phyloP scores from a whole-genome alignment of 163 green algal genomes.

The Chlorella variabilis region DNA sequence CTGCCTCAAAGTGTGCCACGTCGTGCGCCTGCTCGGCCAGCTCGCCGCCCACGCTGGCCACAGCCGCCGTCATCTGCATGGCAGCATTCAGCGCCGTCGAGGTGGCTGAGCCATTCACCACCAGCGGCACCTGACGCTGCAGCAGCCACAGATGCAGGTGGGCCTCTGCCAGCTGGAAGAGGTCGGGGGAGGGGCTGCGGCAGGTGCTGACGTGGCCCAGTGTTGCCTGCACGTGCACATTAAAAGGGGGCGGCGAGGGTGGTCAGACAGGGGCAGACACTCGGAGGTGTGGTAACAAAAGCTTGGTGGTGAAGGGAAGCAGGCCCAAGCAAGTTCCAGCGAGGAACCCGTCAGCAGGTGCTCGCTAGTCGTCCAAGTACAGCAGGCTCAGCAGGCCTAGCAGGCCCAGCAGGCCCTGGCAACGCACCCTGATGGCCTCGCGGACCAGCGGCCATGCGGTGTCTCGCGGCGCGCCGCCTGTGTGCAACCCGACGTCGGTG shows the following conservation, averaged over 20 bases:
- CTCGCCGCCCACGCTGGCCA: slow-evolving; percentile 23
- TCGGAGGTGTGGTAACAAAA: too few relatives aligned
- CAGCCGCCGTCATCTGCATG: slow-evolving; percentile 41
- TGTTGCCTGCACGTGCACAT: slow-evolving; percentile 27
- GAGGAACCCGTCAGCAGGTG: too few relatives aligned
- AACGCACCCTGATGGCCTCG: slow-evolving; percentile 46
- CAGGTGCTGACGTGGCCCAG: slow-evolving; percentile 1
- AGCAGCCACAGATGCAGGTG: slow-evolving; percentile 57
- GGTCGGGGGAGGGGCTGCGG: background rate
- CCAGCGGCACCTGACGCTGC: slow-evolving; percentile 26
- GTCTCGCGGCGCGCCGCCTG: slow-evolving; percentile 32
- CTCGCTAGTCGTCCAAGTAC: background rate
- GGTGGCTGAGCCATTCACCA: slow-evolving; percentile 12
- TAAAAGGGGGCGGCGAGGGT: too few relatives aligned
- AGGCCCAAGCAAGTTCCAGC: too few relatives aligned
- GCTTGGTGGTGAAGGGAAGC: too few relatives aligned
- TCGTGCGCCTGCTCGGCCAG: slow-evolving; percentile 41
- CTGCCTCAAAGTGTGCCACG: slow-evolving; percentile 38
- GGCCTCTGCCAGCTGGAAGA: slow-evolving; percentile 22
- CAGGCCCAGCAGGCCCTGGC: background rate
- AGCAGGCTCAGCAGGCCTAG: background rate
- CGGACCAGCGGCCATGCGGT: slow-evolving; percentile 51
- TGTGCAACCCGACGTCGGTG: slow-evolving; percentile 50
- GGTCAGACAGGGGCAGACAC: background rate
- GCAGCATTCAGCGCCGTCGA: slow-evolving; percentile 28